Evolutionary conservation across 2,329 filamentous ascomycete species (phyloP), one percentile per base, ranked within the genome.

Genomic region (Diaporthe amygdali): DNA sequence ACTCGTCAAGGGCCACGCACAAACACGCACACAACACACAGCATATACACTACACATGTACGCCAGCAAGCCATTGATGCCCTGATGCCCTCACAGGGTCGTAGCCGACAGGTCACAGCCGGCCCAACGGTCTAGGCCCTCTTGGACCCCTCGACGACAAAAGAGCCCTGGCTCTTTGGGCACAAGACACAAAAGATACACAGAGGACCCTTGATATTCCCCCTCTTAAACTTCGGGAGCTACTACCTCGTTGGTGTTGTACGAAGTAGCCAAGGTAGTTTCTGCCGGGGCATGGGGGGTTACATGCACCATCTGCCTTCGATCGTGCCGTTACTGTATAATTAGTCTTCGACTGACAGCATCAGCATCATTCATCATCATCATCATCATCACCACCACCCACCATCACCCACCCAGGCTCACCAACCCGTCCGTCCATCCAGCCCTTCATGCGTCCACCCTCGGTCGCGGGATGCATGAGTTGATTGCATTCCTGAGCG

Each of bases 401-500:
- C 51, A 34, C 25, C 27, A 20, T 2, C 51, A 30, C 27, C 51
- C n/a, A n/a, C n/a, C n/a, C n/a, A n/a, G n/a, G 51, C 51, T 34
- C 30, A 9, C 7, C 34, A 14, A 22, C 54, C 34, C 10, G 39
- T 15, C 27, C 27, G 22, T 39, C 37, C 37, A 14, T 8, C 44
- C 17, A 5, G 37, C 14, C 7, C 10, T 63, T 63, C 27, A 63
- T 63, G 56, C 56, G 41, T 14, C 37, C 37, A 39, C 15, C 37
- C 37, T 59, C 55, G 22, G 22, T 30, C 27, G 51, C 51, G 27
- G 27, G n/a, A 54, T 54, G 51, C 51, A 54, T 46, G 39, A 14
- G 56, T 46, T 63, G 37, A 46, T 37, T 64, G 59, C 59, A 64
- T 49, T 37, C n/a, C 59, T 63, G 59, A 47, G 59, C 59, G 59